Evolutionary conservation across 1,284 basidiomycete genomes (phyloP), one percentile per base, ranked within the genome.

Genomic region (Anthracocystis setariae): DNA sequence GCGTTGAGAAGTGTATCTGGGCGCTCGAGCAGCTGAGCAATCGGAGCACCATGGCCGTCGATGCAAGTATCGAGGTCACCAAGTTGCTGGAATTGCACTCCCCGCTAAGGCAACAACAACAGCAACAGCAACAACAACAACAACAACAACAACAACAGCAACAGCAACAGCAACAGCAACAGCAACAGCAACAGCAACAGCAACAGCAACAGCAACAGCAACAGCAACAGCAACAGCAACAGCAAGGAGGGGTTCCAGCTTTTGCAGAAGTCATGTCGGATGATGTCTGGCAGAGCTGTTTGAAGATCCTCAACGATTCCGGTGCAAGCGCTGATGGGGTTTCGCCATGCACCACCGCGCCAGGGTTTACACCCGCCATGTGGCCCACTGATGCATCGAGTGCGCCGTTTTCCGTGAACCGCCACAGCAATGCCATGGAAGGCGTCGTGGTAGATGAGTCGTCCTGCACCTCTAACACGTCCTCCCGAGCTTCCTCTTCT

Each of bases 1-100:
- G 67, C 0, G 46, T 70, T 3, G 61, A 57, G n/a, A 64, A 60
- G 53, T 70, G 61, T 25, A 48, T 70, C 17, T 70, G 67, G 67
- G 67, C 67, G 8, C 23, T 70, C 20, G 53, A 70, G 21, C 67
- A 70, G 53, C 39, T 70, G 24, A 58, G 60, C 17, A 69, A 69
- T 25, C 29, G 66, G 1, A 59, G 55, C 18, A 38, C 43, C 8
- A 59, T 69, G 56, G 66, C 66, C 20, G 60, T 54, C 5, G 60
- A 64, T 21, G 66, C 66, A 17, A 47, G 52, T 40, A 20, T 35
- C 3, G 66, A 69, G 51, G 51, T 60, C 18, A 38, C 21, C 18
- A 53, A 33, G 33, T 32, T 69, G 51, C 24, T 63, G 13, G 53
- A 64, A 1, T 5, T 54, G 23, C 56, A 63, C 45, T 64, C 60